Base-by-base conservation (phyloP, 345 rosid genomes). In the Populus ilicifolia region DNA sequence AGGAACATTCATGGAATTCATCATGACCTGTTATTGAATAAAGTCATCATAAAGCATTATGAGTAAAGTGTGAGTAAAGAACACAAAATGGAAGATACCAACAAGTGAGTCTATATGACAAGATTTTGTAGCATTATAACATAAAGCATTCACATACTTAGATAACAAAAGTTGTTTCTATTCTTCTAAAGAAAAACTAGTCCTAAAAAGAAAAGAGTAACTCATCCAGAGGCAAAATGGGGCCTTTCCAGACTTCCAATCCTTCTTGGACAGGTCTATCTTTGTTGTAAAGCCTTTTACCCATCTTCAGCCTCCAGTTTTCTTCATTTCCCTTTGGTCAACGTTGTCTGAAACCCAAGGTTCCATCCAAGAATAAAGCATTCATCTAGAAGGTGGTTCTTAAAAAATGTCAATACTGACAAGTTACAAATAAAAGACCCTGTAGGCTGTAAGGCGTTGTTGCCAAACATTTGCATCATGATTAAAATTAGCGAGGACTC, bases 1-100 rank as follows among this genome's bases (percentile, higher is more conserved):
- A 84, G 99, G 99, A 83, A 96, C 94, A 76, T 96, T 96, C 99
- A 94, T 92, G 56, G 99, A 89, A 85, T 96, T 96, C 99, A 96
- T 96, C 98, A 96, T 96, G 78, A 96, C 98, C 99, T 94, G 88
- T 77, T 83, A 80, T 75, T 48, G 67, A 80, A 67, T n/a, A 63
- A 74, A 82, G 68, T 74, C 63, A 79, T 67, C 81, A 75, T 52
- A 79, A 63, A 61, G 65, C 69, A 75, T 27, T 74, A 71, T 75
- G 39, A 76, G 66, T 29, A n/a, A 16, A 27, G 1, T 35, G 21
- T 29, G 70, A n/a, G 25, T 1, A 75, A 5, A 36, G 41, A 21
- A n/a, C 39, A 44, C 72, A 67, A 8, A 46, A 67, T 52, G 10
- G 66, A 20, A 67, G 23, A 36, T n/a, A 67, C 33, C 54, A 52